Evolutionary conservation across 2,329 filamentous ascomycete genomes (phyloP).

Genomic region (Pezicula radicicola): DNA sequence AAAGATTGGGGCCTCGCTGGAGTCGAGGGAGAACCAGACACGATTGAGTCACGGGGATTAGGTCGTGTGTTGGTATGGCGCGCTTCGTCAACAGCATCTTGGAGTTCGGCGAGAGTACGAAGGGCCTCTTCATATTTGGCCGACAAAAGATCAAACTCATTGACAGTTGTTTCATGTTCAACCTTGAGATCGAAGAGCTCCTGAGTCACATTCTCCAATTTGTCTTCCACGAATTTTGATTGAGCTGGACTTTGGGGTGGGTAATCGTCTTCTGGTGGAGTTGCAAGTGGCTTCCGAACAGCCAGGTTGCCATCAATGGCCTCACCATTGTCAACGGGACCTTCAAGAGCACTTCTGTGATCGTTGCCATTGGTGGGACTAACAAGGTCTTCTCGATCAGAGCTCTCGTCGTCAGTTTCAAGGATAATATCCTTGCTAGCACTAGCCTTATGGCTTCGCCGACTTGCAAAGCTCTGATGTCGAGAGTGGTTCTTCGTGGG

Average conservation of each 20-base stretch:
- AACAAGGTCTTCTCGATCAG: slow-evolving; percentile 15
- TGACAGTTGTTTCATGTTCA: slow-evolving; percentile 82
- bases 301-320: slow-evolving; percentile 32
- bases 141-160: slow-evolving; percentile 77
- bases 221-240: slow-evolving; percentile 83
- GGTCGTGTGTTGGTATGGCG: slow-evolving; percentile 50
- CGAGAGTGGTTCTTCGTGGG: slow-evolving; percentile 49
- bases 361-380: slow-evolving; percentile 14
- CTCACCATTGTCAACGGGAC: slow-evolving; percentile 30
- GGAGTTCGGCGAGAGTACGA: slow-evolving; percentile 76
- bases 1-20: slow-evolving; percentile 71
- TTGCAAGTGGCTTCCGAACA: slow-evolving; percentile 26
- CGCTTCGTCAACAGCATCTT: slow-evolving; percentile 79
- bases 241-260: slow-evolving; percentile 69
- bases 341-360: slow-evolving; percentile 24
- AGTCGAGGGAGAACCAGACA: slow-evolving; percentile 47
- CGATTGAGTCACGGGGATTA: slow-evolving; percentile 49
- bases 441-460: slow-evolving; percentile 43
- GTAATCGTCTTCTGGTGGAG: slow-evolving; percentile 22
- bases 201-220: slow-evolving; percentile 86
- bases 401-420: slow-evolving; percentile 36
- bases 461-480: slow-evolving; percentile 50
- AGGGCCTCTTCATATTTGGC: slow-evolving; percentile 90
- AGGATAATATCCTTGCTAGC: slow-evolving; percentile 43
- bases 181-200: slow-evolving; percentile 88